These are phyloP conservation scores for Arthrobotrys megalospora DNA, from an alignment of 2,329 filamentous ascomycete genomes.

Conservation along the genomic window DNA sequence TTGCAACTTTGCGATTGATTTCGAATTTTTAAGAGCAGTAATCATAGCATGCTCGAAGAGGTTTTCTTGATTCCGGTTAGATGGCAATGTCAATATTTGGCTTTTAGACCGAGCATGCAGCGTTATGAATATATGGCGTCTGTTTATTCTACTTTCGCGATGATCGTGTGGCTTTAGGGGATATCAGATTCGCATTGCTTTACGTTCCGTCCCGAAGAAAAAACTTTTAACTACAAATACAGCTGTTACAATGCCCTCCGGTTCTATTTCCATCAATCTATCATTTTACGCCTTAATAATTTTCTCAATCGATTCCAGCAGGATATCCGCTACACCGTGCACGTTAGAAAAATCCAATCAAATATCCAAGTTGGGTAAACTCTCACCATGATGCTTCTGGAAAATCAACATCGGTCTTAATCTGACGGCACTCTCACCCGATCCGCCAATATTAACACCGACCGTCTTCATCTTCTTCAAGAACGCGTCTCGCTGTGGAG, in stretches of 20 bases:
- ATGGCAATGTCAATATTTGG: constrained; percentile 1
- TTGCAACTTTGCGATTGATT: constrained; percentile 19
- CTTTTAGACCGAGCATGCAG: not conserved
- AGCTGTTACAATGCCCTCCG: constrained; percentile 7
- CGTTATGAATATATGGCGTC: not conserved
- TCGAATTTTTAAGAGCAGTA: constrained; percentile 6
- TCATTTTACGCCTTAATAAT: constrained; percentile 70
- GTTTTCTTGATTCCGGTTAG: constrained; percentile 3
- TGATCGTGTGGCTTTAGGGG: too few species aligned
- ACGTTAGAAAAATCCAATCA: constrained; percentile 59
- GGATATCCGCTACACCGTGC: constrained; percentile 74
- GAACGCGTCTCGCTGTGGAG: constrained; percentile 83
- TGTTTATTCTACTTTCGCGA: not conserved
- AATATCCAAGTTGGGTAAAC: not conserved
- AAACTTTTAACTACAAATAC: constrained; percentile 44
- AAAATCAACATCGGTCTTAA: constrained; percentile 92
- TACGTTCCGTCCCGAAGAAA: constrained; percentile 5
- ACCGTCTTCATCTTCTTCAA: constrained; percentile 82
- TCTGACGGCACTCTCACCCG: constrained; percentile 81
- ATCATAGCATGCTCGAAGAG: constrained; percentile 28
- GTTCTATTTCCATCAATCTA: not conserved
- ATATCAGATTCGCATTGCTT: constrained; percentile 10
- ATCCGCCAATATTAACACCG: constrained; percentile 90
- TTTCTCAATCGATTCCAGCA: constrained; percentile 84
- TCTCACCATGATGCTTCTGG: constrained; percentile 83